Base-by-base conservation (phyloP, 441 rosid species). In the Jatropha podagrica region DNA sequence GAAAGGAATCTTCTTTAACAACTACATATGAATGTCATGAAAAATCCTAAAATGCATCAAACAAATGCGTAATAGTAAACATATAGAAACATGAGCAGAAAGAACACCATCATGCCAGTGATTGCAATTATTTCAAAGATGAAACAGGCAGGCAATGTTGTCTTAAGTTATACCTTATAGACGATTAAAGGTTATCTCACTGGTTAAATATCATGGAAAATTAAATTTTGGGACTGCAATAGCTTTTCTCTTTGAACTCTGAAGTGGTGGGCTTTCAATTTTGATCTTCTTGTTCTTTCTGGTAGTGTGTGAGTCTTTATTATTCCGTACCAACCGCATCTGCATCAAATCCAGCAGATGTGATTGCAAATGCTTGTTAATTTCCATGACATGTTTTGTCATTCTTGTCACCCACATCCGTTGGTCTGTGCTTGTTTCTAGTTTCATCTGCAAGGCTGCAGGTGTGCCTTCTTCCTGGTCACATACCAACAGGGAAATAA, bases 331-430 rank as follows among this genome's bases (percentile, higher is more conserved):
- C 12, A 88, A 60, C 15, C 89, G 84, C 26, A 37, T 73, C 71
- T 83, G 85, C 84, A 82, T 82, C 78, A 85, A 42, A 78, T 86
- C 87, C 15, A 85, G 82, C 81, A 88, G 72, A 62, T 82, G 84
- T 42, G 79, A 74, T 52, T 88, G 87, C 81, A 86, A 74, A 73
- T 78, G 80, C 75, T 80, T 79, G 72, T 78, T 88, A 79, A 88
- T 86, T 72, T 83, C 87, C 85, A 86, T 80, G 11, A 88, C 83
- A 72, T 85, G 89, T 72, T 76, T 88, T 18, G 88, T 74, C 88
- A 82, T 86, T 65, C 70, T 77, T 41, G 75, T 65, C 0, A 85
- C 89, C 88, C 85, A 83, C 55, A 71, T 72, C 68, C 83, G 78
- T 8, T 77, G 63, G 23, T 74, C 81, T 38, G 75, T 68, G 81